Evolutionary conservation across 441 rosid genomes (phyloP), one percentile per base, ranked within the genome.

Genomic region (Arabidopsis lyrata): DNA sequence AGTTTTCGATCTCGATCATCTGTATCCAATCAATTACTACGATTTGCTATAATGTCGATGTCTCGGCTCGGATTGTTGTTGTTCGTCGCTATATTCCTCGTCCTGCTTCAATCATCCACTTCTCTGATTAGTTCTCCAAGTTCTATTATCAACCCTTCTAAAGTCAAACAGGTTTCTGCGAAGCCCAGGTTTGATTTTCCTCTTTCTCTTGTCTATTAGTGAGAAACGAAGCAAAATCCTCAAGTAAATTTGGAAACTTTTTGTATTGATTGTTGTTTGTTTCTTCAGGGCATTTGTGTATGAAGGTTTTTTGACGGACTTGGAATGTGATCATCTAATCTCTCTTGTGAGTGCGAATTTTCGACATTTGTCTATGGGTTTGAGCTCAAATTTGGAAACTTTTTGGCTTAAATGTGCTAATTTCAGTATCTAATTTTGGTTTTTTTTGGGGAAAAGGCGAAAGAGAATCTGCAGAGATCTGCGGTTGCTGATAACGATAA

Each of bases 321-420:
- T 93, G 77, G 98, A 93, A 65, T 93, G 98, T 81, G 98, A 93
- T 81, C 96, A 93, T 82, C 55, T 93, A 80, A 84, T 93, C 80
- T 91, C 95, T 36, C 88, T 93, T 32, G 98, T 93, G 53, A 81
- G 89, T 82, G 6, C 10, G 5, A 15, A 14, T 36, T 29, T 39
- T 45, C 15, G n/a, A 1, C 15, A 18, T 31, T 7, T 11, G 2
- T 38, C 5, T 10, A 15, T 53, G 44, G 5, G 9, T 61, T 3
- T 48, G 15, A 80, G 64, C 68, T 74, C 22, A 66, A 61, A 61
- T 47, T 71, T 76, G 24, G 64, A 20, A 77, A 63, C 0, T 5
- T 47, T 41, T 13, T 3, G 3, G 42, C 6, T 35, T 32, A 2
- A 63, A 10, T 32, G 8, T 65, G 44, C 54, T 44, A 13, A 14